Base-by-base conservation (phyloP, 2,329 filamentous ascomycete genomes). In the Xylariaceae sp. region DNA sequence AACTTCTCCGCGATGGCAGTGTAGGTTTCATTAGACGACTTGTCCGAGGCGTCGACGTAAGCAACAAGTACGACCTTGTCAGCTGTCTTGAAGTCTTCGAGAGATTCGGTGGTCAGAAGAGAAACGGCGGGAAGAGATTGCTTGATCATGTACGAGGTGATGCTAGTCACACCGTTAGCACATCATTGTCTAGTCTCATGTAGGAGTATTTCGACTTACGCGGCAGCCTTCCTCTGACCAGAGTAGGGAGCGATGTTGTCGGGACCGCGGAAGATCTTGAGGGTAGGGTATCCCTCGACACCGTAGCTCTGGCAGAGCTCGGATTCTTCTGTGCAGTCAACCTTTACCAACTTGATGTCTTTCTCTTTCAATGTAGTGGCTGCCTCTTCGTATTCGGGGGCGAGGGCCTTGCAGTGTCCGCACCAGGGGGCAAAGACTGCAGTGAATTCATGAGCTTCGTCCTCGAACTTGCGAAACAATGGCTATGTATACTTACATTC, bases 331-430 rank as follows among this genome's bases (percentile, higher is more conserved):
- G 91, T 97, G 79, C 93, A 97, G 76, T 96, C 91, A 57, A 94
- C 71, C 81, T 94, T 93, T 68, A 78, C 85, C 42, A 94, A 76
- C 62, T 78, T 79, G 69, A 93, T 91, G 65, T 86, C 78, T 81
- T 91, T 93, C 70, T 89, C 86, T 78, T 90, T 91, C 51, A 94
- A 76, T 24, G 81, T 76, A 22, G 87, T 90, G 38, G 88, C 88
- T 39, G 88, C 87, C 66, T 87, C 81, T 73, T 94, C 88, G 68
- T 93, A 94, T 71, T 93, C 87, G 63, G 87, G 87, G 49, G 87
- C 93, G 54, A 98, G 87, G 47, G 91, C 91, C 78, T 98, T 97
- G 86, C 91, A 97, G 79, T 97, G 91, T 53, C 90, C 91, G 59
- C 87, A 95, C 90, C 91, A 95, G 57, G 91, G 90, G 54, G 91